These are phyloP conservation scores for Eimeria praecox DNA, from an alignment of 169 alveolate genomes.

Conservation along the genomic window DNA sequence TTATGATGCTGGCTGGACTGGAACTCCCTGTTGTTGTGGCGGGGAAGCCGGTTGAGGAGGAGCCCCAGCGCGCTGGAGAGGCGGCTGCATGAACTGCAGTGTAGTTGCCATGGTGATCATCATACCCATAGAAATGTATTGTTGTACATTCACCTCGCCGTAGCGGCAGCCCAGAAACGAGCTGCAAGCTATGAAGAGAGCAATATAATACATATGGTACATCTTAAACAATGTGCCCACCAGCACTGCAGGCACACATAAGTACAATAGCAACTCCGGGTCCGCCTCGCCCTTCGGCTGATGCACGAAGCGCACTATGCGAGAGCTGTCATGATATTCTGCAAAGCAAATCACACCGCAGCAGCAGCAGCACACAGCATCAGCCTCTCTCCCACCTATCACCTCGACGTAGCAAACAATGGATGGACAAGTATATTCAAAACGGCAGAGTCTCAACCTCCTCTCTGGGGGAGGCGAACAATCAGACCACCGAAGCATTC, in stretches of 20 bases:
- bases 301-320: constrained; percentile 44
- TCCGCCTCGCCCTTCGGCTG: constrained; percentile 28
- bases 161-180: constrained; percentile 45
- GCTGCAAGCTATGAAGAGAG: constrained; percentile 33
- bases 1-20: background rate
- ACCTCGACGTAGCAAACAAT: too few relatives aligned
- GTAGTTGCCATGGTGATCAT: constrained; percentile 54
- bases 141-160: constrained; percentile 50
- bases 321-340: constrained; percentile 48
- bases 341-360: background rate
- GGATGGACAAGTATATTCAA: too few relatives aligned
- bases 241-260: constrained; percentile 55
- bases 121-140: constrained; percentile 32
- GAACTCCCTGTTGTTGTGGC: background rate
- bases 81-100: constrained; percentile 72
- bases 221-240: constrained; percentile 31
- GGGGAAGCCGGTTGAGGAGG: background rate
- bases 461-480: too few relatives aligned
- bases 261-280: constrained; percentile 52
- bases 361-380: background rate
- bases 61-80: background rate
- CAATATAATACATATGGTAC: constrained; percentile 33
- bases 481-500: too few relatives aligned
- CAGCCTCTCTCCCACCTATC: background rate
- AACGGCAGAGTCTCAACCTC: too few relatives aligned